phyloP scores from a whole-genome alignment of 306 rosid species.

The Trifolium fragiferum region DNA sequence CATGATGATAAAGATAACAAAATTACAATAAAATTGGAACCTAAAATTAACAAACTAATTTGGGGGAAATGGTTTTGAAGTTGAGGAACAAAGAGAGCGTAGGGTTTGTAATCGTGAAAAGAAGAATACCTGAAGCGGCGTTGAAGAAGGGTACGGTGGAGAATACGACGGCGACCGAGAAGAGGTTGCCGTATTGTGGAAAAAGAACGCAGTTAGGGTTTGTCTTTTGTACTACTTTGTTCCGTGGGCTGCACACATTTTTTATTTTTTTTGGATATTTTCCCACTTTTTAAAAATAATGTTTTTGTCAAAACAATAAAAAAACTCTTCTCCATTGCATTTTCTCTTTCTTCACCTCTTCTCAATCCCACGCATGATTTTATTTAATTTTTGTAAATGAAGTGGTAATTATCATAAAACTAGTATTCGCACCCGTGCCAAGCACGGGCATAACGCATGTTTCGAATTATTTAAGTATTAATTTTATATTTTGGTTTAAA shows the following conservation, averaged over 20 bases:
- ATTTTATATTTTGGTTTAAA: no score
- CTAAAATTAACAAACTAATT: background rate
- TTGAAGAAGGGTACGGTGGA: background rate
- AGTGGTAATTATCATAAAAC: no score
- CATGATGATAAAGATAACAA: background rate
- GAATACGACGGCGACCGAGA: background rate
- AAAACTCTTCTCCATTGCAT: no score
- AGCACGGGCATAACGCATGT: no score
- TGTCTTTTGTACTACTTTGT: background rate
- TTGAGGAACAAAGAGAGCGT: background rate
- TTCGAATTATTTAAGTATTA: no score
- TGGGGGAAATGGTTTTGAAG: background rate
- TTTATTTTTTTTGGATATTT: no score
- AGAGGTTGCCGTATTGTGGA: conserved; percentile 6
- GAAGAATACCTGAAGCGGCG: conserved; percentile 28
- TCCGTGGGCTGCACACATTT: conserved; percentile 26
- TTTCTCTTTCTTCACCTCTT: no score
- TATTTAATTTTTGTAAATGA: no score
- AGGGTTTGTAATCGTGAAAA: background rate
- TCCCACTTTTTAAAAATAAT: background rate
- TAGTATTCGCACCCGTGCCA: no score
- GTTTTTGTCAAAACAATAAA: no score
- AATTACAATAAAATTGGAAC: background rate
- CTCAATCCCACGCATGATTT: no score
- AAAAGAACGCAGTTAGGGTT: background rate